Evolutionary conservation across 768 basidiomycete genomes (phyloP), one percentile per base, ranked within the genome.

Genomic region (Nidularia pulvinata): DNA sequence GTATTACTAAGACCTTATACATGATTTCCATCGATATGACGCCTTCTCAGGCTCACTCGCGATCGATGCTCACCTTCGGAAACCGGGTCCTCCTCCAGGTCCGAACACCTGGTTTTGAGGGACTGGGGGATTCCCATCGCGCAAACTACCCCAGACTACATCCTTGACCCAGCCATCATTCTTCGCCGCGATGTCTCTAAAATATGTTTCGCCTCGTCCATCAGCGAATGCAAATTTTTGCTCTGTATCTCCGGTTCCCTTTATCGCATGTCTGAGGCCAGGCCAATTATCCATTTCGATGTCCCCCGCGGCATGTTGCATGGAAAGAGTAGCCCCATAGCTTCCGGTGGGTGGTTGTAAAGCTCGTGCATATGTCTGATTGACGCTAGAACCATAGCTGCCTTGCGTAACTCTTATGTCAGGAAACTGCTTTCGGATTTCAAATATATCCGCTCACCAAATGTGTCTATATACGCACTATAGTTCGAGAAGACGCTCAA

Each of bases 221-320:
- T 69, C 66, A 5, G 61, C 53, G 48, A 67, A 71, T 14, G 66
- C 67, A 53, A 71, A 69, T 33, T 51, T 60, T 58, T 71, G 69
- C 51, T 61, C 55, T 22, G 67, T 71, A 14, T 53, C 54, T 9
- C 69, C 68, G 7, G 68, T 66, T 37, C 67, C 69, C 44, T 67
- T 66, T 51, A 69, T 64, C 16, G 67, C 69, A 48, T 71, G 69
- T 13, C 63, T 63, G 42, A 69, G 57, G 0, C 65, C 68, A 11
- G 67, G 66, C 68, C 65, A 69, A 54, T 69, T 57, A 48, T 68
- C 69, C 67, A 71, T 67, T 33, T 67, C 63, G 22, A 71, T 65
- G 36, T 59, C 50, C 22, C 69, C 68, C 52, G 57, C 58, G 7
- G 69, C 67, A 51, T 68, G 66, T 50, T 69, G 68, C 30, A 61